Base-by-base conservation (phyloP, 257 asterid species). In the Solanum etuberosum region DNA sequence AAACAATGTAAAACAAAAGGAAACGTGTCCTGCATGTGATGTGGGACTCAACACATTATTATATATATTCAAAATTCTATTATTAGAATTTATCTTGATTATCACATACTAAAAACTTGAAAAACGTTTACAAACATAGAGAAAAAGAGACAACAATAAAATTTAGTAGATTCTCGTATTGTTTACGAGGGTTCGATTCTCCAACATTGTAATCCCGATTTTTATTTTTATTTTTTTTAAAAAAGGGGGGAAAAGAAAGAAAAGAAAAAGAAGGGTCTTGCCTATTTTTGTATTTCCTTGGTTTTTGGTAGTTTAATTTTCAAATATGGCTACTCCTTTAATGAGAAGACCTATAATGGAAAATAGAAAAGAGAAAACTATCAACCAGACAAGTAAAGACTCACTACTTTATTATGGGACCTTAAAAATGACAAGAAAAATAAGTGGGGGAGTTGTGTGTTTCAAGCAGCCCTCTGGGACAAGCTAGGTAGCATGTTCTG, bases 1-100 rank as follows among this genome's bases (percentile, higher is more conserved):
- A 90, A 92, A 57, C 68, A 91, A 63, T 93, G 86, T 72, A 90
- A 88, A 82, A 95, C 95, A 43, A 92, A 92, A 85, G 95, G 95
- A 15, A 54, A 54, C 63, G 1, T 54, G 63, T 18, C 18, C 63
- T 54, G 9, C 63, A 54, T 70, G 15, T 32, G 42, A 70, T 15
- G 43, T 32, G 42, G n/a, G 37, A 31, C 77, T 31, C 77, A 70
- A 31, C 40, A 31, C 77, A 70, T 51, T 6, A 51, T 23, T 14
- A 23, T 9, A 63, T 70, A 70, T 31, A 70, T 31, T 70, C 40
- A 3, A 70, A 34, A 9, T 34, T 9, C 9, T 9, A 71, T 71
- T 61, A 10, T 61, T 61, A 61, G 29, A 23, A 34, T 34, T 34
- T 34, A 7, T n/a, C 80, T 20, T 72, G 43, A 34, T 23, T 9